phyloP scores from a whole-genome alignment of 345 rosid species.

The Citrus hindsii region DNA sequence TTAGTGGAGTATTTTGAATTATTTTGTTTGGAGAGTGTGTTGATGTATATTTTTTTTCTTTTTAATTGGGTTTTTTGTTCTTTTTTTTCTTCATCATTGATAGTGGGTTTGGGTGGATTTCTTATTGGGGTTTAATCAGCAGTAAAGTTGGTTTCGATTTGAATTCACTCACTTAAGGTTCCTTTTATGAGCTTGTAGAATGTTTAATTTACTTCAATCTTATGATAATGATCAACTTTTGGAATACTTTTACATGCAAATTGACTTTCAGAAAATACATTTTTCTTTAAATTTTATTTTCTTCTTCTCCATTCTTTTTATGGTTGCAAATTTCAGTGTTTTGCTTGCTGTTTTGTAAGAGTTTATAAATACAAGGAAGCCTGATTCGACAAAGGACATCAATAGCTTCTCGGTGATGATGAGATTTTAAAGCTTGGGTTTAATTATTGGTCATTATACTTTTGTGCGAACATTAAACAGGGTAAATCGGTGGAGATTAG shows the following conservation, averaged over 20 bases:
- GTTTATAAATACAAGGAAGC: background rate
- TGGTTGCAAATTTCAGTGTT: background rate
- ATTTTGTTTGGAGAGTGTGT: background rate
- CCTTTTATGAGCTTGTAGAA: background rate
- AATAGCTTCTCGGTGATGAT: background rate
- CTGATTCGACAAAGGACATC: background rate
- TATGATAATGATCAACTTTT: background rate
- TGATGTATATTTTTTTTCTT: background rate
- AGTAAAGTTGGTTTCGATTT: background rate
- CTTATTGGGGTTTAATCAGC: background rate
- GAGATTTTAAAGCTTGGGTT: background rate
- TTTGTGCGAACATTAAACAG: constrained; percentile 32
- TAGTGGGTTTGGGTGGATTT: background rate
- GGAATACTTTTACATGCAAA: background rate
- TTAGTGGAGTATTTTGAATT: background rate
- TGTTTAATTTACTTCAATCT: background rate
- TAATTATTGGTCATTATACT: background rate
- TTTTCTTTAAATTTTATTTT: background rate
- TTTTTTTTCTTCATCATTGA: background rate
- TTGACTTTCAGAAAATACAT: background rate
- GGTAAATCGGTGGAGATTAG: constrained; percentile 82
- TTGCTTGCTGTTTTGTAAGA: background rate
- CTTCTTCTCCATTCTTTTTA: background rate
- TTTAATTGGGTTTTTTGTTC: background rate
- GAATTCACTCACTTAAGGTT: background rate